Conservation (phyloP, 129 eudicot species). For the Arctium minus region DNA sequence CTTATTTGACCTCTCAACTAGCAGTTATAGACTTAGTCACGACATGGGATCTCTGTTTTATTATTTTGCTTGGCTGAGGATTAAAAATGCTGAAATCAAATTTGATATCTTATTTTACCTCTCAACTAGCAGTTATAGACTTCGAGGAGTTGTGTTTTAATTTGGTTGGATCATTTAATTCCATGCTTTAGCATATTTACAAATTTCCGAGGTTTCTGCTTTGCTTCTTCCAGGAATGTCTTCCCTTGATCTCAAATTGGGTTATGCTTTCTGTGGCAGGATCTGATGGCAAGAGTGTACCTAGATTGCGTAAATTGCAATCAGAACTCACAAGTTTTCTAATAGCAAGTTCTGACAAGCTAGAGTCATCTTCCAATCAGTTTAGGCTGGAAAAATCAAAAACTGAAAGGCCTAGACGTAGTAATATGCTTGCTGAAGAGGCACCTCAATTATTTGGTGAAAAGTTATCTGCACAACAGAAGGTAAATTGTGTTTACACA, state of each 20-base stretch:
- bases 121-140: constrained; percentile 15
- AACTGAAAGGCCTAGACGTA: constrained; percentile 72
- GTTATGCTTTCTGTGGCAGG: constrained; percentile 38
- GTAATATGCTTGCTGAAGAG: constrained; percentile 51
- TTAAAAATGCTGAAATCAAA: background rate
- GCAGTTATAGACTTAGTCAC: constrained; percentile 1
- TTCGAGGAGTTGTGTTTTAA: background rate
- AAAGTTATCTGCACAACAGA: constrained; percentile 62
- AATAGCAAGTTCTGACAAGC: constrained; percentile 41
- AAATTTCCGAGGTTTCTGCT: background rate
- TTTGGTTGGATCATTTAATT: constrained; percentile 9
- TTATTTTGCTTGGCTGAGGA: background rate
- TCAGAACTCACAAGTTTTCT: constrained; percentile 35
- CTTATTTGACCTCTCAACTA: constrained; percentile 2
- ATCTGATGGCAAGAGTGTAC: constrained; percentile 39
- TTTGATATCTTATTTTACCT: background rate
- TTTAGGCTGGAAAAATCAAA: constrained; percentile 69
- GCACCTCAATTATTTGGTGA: constrained; percentile 66
- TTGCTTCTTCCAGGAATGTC: background rate
- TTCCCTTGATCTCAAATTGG: constrained; percentile 7
- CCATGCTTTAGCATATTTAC: background rate
- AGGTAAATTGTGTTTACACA: constrained; percentile 43
- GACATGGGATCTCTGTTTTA: background rate
- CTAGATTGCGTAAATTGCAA: constrained; percentile 70
- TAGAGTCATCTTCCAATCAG: constrained; percentile 36